Base-by-base conservation (phyloP, 805 yeast genomes). In the Wickerhamomyces ciferrii region DNA sequence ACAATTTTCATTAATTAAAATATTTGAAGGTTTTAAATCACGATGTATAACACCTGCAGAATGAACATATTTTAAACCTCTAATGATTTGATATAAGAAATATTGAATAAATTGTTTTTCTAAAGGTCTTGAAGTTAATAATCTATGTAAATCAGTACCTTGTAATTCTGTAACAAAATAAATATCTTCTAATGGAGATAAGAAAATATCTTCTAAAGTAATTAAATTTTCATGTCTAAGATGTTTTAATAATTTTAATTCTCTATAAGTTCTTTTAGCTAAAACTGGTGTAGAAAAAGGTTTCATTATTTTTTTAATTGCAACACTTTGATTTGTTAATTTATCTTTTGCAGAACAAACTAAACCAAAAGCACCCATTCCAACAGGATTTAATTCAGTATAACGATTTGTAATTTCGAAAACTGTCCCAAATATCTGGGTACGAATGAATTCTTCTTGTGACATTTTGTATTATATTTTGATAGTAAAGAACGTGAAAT, bases 361-460 rank as follows among this genome's bases (percentile, higher is more conserved):
- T 18, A 94, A 76, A 5, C 99, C 99, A 64, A 94, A 94, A 8
- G 99, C 99, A 23, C 99, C 99, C 99, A 94, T 94, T 0, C 99
- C 99, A 43, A 94, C 97, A 2, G 99, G 99, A 61, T 90, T 92
- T 51, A 94, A 75, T 61, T 92, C 96, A 4, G 87, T 79, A 69
- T 94, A 94, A 53, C 97, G 71, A 59, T 80, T 83, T 38, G 97
- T 91, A 53, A 90, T 88, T 67, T 91, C 97, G 63, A 91, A 91
- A 40, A 91, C 92, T 2, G 98, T 91, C 43, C 97, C 97, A 60
- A 91, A 91, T 51, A 91, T 91, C 65, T 91, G 96, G 9, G 96
- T 88, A 69, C 96, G 53, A 21, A 51, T 46, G 18, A 53, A 56
- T 48, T 57, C 58, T 45, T 54, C 58, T 39, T 49, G 60, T 43